A percentile compares a stretch with the other conserved stretches of the same genome.
Conservation (phyloP, 768 basidiomycete species). For the Mycena maculata region DNA sequence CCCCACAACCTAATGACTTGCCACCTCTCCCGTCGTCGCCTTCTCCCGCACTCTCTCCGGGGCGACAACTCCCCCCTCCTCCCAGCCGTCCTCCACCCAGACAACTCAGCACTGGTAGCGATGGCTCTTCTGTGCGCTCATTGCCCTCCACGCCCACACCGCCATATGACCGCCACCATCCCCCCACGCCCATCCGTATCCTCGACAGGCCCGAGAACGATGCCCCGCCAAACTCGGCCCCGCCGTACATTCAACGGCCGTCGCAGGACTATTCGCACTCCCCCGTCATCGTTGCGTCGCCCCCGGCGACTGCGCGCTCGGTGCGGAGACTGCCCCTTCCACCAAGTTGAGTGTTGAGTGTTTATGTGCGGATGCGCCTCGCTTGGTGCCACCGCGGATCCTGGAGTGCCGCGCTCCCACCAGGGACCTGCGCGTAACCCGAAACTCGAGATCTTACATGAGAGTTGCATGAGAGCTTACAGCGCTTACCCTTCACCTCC, state of each 20-base stretch:
- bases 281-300: not conserved
- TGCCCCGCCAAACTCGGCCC: conserved; percentile 26
- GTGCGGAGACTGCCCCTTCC: conserved; percentile 30
- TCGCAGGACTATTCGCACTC: conserved; percentile 22
- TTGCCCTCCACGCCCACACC: conserved; percentile 30
- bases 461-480: too few species aligned
- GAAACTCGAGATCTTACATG: too few species aligned
- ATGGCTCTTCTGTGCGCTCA: conserved; percentile 25
- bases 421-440: too few species aligned
- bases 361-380: not conserved
- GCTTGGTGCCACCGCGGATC: not conserved
- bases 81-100: conserved; percentile 2
- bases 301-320: conserved; percentile 11
- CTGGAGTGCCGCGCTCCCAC: too few species aligned
- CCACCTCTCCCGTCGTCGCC: conserved; percentile 16
- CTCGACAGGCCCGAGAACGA: not conserved
- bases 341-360: not conserved
- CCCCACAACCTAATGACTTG: not conserved
- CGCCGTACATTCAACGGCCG: conserved; percentile 22
- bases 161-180: conserved; percentile 20
- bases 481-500: too few species aligned
- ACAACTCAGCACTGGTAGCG: conserved; percentile 8
- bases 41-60: conserved; percentile 1
- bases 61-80: conserved; percentile 2
- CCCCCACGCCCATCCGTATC: conserved; percentile 19